Conservation (phyloP, 257 asterid species). For the Misopates orontium region DNA sequence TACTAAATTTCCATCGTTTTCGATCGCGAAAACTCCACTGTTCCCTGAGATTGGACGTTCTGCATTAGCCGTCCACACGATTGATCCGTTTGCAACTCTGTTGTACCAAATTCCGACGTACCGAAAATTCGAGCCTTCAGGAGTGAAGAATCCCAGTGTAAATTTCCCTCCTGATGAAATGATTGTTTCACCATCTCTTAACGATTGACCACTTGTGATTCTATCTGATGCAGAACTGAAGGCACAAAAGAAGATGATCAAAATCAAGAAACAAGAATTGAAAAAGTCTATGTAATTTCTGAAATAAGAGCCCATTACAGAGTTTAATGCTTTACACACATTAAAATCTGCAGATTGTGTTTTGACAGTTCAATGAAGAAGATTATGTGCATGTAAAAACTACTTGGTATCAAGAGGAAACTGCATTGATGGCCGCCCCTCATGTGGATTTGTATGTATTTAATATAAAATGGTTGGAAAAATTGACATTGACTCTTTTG, state of each 20-base stretch:
- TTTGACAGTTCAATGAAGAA: background rate
- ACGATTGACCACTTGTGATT: conserved; percentile 29
- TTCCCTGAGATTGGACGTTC: conserved; percentile 51
- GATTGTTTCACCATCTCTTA: conserved; percentile 52
- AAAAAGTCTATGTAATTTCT: background rate
- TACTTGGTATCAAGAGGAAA: background rate
- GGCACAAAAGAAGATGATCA: conserved; percentile 22
- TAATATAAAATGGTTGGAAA: conserved; percentile 29
- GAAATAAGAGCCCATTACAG: too few species aligned
- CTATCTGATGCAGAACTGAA: conserved; percentile 33
- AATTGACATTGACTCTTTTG: conserved; percentile 31
- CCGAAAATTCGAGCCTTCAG: conserved; percentile 41
- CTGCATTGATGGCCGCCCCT: conserved; percentile 1
- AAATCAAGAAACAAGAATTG: conserved; percentile 20
- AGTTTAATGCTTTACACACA: conserved; percentile 1
- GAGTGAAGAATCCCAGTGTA: conserved; percentile 72
- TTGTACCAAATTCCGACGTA: conserved; percentile 74
- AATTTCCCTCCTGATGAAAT: conserved; percentile 43
- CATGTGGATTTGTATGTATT: conserved; percentile 13
- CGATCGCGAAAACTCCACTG: conserved; percentile 42
- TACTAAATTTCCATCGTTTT: conserved; percentile 41
- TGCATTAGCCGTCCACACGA: conserved; percentile 82
- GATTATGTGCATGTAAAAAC: background rate
- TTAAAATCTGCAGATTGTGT: conserved; percentile 18
- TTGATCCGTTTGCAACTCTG: conserved; percentile 29